Evolutionary conservation across 768 basidiomycete genomes (phyloP), one percentile per base, ranked within the genome.

Genomic region (Suillus bovinus): DNA sequence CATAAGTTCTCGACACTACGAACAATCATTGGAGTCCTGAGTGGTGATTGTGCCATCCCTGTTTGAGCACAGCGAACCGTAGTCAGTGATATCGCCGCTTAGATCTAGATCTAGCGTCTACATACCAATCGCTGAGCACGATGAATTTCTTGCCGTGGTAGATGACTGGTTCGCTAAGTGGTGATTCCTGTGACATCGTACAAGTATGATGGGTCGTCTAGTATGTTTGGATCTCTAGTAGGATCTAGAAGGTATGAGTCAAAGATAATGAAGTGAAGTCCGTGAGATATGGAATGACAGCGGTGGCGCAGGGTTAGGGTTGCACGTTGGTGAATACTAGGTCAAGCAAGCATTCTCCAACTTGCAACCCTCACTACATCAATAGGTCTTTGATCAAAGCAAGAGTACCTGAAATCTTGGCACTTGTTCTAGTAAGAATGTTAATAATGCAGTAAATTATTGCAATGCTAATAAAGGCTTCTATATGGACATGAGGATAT

Each of bases 21-120:
- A 71, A 94, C 91, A 94, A 69, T 97, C 95, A 74, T 98, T 98
- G 8, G 92, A 94, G 72, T 98, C 95, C 70, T 84, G 86, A 44
- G 85, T 94, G 4, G 95, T 96, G 77, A 98, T 96, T 16, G 95
- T 98, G 69, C 91, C 91, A 78, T 94, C 91, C 92, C 91, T 93
- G 72, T 22, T 63, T 60, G 31, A 36, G 34, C 50, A 39, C 52
- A 36, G 59, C 20, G 58, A 27, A 11, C 22, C 14, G 34, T 14
- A 27, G 20, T 22, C 16, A 54, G 31, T 47, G 34, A 13, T 20
- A 29, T 36, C 33, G 31, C 13, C 34, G 24, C 24, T 38, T 55
- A 61, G 39, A 39, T 38, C 38, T 62, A 55, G 31, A 59, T 16
- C 13, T 22, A 64, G 54, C 62, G 67, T 47, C 64, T 63, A 81